Evolutionary conservation across 768 basidiomycete species (phyloP).

Genomic region (Boletus subparvulus): DNA sequence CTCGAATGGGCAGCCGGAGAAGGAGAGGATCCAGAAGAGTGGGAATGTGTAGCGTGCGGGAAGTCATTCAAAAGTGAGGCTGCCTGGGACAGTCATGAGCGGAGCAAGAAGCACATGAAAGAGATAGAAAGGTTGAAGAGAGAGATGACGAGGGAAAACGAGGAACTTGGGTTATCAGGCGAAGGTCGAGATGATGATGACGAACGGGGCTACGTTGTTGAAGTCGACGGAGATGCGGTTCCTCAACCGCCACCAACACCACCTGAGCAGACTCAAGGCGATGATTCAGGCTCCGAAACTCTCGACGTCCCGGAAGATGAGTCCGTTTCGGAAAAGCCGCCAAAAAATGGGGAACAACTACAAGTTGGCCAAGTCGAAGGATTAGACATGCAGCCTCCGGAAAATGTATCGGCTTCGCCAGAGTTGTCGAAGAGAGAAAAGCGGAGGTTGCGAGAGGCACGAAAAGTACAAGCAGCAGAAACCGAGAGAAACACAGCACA

Average conservation of each 20-base stretch:
- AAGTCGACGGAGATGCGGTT: constrained; percentile 6
- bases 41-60: constrained; percentile 94
- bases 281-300: constrained; percentile 3
- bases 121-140: constrained; percentile 76
- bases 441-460: constrained; percentile 72
- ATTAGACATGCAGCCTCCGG: not conserved
- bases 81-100: constrained; percentile 94
- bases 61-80: constrained; percentile 90
- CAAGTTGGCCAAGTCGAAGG: constrained; percentile 6
- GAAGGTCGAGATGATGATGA: constrained; percentile 33
- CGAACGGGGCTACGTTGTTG: constrained; percentile 8
- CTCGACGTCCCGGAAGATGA: constrained; percentile 8
- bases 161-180: constrained; percentile 54
- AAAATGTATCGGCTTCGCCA: constrained; percentile 5
- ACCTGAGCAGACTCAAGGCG: not conserved
- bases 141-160: constrained; percentile 77
- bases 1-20: constrained; percentile 75
- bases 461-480: constrained; percentile 45
- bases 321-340: not conserved
- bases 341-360: constrained; percentile 5
- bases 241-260: constrained; percentile 19
- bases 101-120: constrained; percentile 91
- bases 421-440: constrained; percentile 77
- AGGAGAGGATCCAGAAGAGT: constrained; percentile 72
- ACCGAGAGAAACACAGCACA: not conserved